Evolutionary conservation across 2,329 filamentous ascomycete species (phyloP).

Genomic region (Orbilia blumenaviensis): DNA sequence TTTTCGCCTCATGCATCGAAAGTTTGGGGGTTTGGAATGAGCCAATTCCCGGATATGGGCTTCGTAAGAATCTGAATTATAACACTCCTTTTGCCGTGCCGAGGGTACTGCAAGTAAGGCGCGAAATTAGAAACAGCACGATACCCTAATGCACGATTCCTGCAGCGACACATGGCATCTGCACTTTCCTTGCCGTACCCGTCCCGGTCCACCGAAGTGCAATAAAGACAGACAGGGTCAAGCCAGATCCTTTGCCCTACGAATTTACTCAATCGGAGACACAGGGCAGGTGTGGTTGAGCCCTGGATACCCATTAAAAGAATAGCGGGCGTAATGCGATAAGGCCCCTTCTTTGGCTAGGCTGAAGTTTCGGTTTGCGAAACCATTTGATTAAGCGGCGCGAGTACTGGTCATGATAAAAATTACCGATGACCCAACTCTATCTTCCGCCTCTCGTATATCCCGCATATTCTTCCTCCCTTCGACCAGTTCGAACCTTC

Average conservation of each 20-base stretch:
- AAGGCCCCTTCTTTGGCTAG: slow-evolving; percentile 47
- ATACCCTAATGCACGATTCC: slow-evolving; percentile 44
- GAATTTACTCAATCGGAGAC: slow-evolving; percentile 42
- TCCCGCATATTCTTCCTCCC: slow-evolving; percentile 51
- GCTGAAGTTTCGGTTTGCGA: slow-evolving; percentile 48
- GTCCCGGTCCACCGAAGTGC: slow-evolving; percentile 47
- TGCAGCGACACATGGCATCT: slow-evolving; percentile 54
- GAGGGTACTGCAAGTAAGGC: slow-evolving; percentile 31
- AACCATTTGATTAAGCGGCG: slow-evolving; percentile 39
- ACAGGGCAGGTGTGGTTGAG: slow-evolving; percentile 25
- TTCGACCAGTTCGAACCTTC: slow-evolving; percentile 51
- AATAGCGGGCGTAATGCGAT: slow-evolving; percentile 32
- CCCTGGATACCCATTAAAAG: slow-evolving; percentile 39
- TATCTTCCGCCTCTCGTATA: slow-evolving; percentile 45
- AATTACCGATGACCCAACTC: slow-evolving; percentile 51
- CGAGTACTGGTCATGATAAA: slow-evolving; percentile 40
- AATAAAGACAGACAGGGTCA: slow-evolving; percentile 34
- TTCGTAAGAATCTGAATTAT: slow-evolving; percentile 25
- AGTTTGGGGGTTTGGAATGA: slow-evolving; percentile 18
- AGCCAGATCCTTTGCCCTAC: slow-evolving; percentile 34
- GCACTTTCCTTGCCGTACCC: slow-evolving; percentile 44
- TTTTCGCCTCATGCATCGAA: slow-evolving; percentile 31
- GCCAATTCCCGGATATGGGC: background rate
- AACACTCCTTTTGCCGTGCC: slow-evolving; percentile 10
- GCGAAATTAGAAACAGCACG: slow-evolving; percentile 36